Percentiles rank a stretch among this genome's conserved stretches.
phyloP scores from a whole-genome alignment of 352 stramenopile species.

The Phytophthora cryptogea region DNA sequence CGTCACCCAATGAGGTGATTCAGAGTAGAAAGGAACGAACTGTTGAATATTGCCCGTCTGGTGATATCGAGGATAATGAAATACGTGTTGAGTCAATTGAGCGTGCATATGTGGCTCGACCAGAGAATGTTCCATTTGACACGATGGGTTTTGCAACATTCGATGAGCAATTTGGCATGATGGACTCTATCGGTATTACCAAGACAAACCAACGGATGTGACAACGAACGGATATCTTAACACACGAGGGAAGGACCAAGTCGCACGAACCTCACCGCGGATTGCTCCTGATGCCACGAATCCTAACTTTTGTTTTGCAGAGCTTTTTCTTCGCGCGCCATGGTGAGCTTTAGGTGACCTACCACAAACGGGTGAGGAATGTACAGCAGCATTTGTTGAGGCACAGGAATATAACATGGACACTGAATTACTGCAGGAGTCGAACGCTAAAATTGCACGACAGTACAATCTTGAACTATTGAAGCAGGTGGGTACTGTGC shows the following conservation, averaged over 20 bases:
- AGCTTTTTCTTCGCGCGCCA: not conserved
- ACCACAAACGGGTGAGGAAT: not conserved
- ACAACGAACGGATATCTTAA: not conserved
- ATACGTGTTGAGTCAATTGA: not conserved
- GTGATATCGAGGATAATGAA: not conserved
- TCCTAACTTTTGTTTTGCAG: not conserved
- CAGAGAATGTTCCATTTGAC: not conserved
- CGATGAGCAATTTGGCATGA: not conserved
- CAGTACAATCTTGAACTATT: too few relatives aligned
- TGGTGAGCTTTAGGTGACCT: not conserved
- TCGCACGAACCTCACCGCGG: not conserved
- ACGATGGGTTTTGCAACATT: not conserved
- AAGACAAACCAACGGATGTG: not conserved
- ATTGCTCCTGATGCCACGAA: not conserved
- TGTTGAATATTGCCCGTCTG: not conserved
- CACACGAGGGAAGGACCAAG: not conserved
- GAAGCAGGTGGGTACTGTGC: too few relatives aligned
- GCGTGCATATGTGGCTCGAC: constrained; percentile 2
- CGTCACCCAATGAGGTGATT: not conserved
- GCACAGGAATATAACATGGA: not conserved
- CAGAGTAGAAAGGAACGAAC: not conserved
- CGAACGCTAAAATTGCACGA: not conserved
- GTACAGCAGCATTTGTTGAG: not conserved
- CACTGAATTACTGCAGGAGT: not conserved
- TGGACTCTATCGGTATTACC: not conserved